Base-by-base conservation (phyloP, 2,329 filamentous ascomycete species). In the Trichoderma atrobrunneum region DNA sequence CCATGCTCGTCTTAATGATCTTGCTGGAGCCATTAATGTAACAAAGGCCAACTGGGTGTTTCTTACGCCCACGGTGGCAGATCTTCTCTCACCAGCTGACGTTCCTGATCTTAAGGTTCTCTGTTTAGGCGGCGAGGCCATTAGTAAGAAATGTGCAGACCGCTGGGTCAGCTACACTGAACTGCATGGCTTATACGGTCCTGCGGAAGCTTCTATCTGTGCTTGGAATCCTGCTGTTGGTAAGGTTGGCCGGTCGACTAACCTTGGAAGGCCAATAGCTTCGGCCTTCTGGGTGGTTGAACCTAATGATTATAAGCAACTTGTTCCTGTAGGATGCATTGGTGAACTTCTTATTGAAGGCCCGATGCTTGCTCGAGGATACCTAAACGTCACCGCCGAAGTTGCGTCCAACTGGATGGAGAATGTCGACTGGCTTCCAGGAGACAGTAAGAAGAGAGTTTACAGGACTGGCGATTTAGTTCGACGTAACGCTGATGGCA, bases 301-400 rank as follows among this genome's bases (percentile, higher is more conserved):
- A 7, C 69, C 76, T 6, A 61, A 68, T 8, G 66, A 74, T n/a
- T 36, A 66, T 34, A 64, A 74, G 34, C 12, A 54, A 21, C 64
- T 77, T 8, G 73, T 75, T 0, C 71, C 76, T 1, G 68, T 77
- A 57, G 71, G 74, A 24, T 70, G 70, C 7, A 54, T 76, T 2
- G 76, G 76, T 5, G 76, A 77, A 36, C 72, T 77, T 7, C 65
- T 77, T 6, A 74, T 77, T 28, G 74, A 77, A 59, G 75, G 75
- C 2, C 73, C 73, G 3, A 73, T 74, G 14, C 73, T 77, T 18
- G 74, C 76, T 11, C 72, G 76, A 4, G 75, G 75, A n/a, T 74
- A 74, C 28, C 51, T 75, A 11, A 68, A 59, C 21, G 71, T 39
- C 11, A 72, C 28, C 5, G 72, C 74, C 3, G 74, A 75, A 1